Evolutionary conservation across 495 filamentous ascomycete species (phyloP).

Genomic region (Darksidea phi): DNA sequence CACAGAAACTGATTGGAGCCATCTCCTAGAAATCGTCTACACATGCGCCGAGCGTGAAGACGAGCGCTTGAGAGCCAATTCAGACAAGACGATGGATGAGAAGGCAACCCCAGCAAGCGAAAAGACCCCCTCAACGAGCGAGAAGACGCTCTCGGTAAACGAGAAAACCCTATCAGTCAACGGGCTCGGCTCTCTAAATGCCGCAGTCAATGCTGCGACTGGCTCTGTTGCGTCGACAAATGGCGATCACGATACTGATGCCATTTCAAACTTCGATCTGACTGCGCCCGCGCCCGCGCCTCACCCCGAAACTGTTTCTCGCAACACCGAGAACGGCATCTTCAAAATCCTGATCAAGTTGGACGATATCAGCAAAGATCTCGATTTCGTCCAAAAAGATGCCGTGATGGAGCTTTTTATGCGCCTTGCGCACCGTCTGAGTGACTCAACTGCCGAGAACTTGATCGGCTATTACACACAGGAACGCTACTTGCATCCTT

Average conservation of each 20-base stretch:
- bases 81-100: not conserved
- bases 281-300: not conserved
- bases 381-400: constrained; percentile 55
- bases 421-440: constrained; percentile 56
- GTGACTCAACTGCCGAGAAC: constrained; percentile 57
- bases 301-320: not conserved
- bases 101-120: not conserved
- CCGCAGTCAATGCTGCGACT: not conserved
- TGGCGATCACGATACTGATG: constrained; percentile 8
- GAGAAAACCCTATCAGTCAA: no score
- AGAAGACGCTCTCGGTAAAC: not conserved
- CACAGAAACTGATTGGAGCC: constrained; percentile 34
- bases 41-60: constrained; percentile 29
- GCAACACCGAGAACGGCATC: constrained; percentile 9
- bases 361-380: constrained; percentile 35
- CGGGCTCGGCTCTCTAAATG: no score
- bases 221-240: constrained; percentile 1
- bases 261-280: not conserved
- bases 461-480: constrained; percentile 61
- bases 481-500: constrained; percentile 68
- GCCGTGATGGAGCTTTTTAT: constrained; percentile 69
- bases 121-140: not conserved
- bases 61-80: not conserved
- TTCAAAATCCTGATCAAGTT: constrained; percentile 20
- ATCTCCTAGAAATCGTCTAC: constrained; percentile 29